Base-by-base conservation (phyloP, 441 rosid species). In the Omphalea diandra region DNA sequence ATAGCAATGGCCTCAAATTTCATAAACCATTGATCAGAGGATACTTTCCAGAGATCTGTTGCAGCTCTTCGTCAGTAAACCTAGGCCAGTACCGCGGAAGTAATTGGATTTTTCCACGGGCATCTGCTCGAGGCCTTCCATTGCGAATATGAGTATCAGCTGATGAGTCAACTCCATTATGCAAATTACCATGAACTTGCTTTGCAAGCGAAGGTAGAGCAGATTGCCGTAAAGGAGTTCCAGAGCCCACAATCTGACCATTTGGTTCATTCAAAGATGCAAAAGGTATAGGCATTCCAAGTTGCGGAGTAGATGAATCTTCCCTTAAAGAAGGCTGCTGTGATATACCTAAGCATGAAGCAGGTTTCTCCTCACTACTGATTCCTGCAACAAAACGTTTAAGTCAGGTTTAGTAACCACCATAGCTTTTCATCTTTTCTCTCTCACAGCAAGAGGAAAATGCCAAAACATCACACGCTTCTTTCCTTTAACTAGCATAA, bases 41-140 rank as follows among this genome's bases (percentile, higher is more conserved):
- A 96, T 96, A 96, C 99, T 90, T 93, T 77, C 85, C 94, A 63
- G 97, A 80, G 46, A 82, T 83, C 78, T 83, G 88, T 49, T 83
- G 97, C 70, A 83, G 88, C 82, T 84, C 93, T 83, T 84, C 94
- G 59, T 82, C 90, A 32, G 91, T 85, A 83, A 88, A 85, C 83
- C 90, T 88, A 27, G 99, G 97, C 91, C 86, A 87, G 82, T 90
- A 93, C 17, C 94, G 90, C 72, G 97, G 90, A 86, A 90, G 87
- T 67, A 87, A 75, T 70, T 84, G 97, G 85, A 70, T 81, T 60
- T 82, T 89, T 76, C 86, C 94, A 54, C 86, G 88, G 49, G 79
- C 74, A 83, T 93, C 97, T 56, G 73, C 82, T 67, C 87, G 86
- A 68, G 86, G 90, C 80, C 85, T 82, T 68, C 84, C 87, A 80